Evolutionary conservation across 2,329 filamentous ascomycete genomes (phyloP).

Genomic region (Rhinocladiella mackenziei): DNA sequence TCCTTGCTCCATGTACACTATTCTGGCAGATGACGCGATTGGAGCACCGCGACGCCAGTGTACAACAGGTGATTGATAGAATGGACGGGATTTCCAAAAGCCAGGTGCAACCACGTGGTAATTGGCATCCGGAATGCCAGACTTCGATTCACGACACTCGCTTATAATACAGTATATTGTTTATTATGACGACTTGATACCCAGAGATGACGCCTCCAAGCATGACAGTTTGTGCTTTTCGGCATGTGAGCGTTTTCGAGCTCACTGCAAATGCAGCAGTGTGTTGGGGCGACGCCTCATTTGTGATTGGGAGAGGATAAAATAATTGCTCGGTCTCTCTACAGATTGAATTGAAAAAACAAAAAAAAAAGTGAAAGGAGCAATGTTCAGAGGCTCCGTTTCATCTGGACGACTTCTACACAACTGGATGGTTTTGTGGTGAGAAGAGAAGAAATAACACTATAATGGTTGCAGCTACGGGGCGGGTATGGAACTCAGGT

Average conservation of each 20-base stretch:
- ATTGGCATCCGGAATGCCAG: slow-evolving; percentile 2
- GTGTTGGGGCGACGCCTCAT: neutral
- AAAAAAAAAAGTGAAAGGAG: too few relatives aligned
- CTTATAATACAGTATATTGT: slow-evolving; percentile 12
- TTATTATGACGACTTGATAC: slow-evolving; percentile 25
- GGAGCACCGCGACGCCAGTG: slow-evolving; percentile 11
- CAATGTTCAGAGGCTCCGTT: too few relatives aligned
- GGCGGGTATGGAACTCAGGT: too few relatives aligned
- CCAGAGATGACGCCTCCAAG: slow-evolving; percentile 17
- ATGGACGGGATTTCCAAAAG: slow-evolving; percentile 8
- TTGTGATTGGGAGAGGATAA: neutral
- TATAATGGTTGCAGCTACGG: too few relatives aligned
- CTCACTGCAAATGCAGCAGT: too few relatives aligned
- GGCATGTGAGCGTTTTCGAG: slow-evolving; percentile 5
- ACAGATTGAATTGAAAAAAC: too few relatives aligned
- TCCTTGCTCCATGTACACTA: slow-evolving; percentile 19
- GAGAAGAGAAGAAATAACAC: too few relatives aligned
- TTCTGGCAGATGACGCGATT: slow-evolving; percentile 3
- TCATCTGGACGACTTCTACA: too few relatives aligned
- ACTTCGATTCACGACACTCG: slow-evolving; percentile 21
- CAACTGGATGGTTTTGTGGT: too few relatives aligned
- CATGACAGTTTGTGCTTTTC: slow-evolving; percentile 12
- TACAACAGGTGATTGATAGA: slow-evolving; percentile 20
- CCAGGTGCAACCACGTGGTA: slow-evolving; percentile 4
- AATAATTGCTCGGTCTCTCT: too few relatives aligned